Evolutionary conservation across 768 basidiomycete genomes (phyloP), one percentile per base, ranked within the genome.

Genomic region (Tulasnella sp.): DNA sequence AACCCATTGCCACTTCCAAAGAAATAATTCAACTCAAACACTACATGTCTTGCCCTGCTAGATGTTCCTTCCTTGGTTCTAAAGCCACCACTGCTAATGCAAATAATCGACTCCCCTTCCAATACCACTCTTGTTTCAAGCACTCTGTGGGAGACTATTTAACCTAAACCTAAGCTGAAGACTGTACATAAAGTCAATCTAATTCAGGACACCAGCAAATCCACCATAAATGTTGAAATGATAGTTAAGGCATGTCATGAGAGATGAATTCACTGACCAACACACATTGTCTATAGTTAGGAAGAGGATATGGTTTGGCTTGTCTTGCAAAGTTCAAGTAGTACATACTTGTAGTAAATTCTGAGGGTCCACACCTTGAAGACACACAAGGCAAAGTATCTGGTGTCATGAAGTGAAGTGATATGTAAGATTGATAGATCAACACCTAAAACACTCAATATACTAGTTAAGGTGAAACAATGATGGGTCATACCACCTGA

Each of bases 21-120:
- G 42, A 31, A 20, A 24, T 28, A 5, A 31, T 40, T 48, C 81
- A 83, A 60, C 75, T 86, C 1, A 77, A 80, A 31, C 82, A 80
- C 41, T 42, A 75, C 7, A 84, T 84, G 83, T 78, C 84, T 41
- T 18, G 75, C 46, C 85, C 86, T 3, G 83, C 86, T 1, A 86
- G 86, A n/a, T 85, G 84, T 72, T 46, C 85, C 0, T 87, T 87
- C 77, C 78, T n/a, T n/a, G 86, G 87, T 18, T 42, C 86, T 11
- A 80, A 83, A 64, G 85, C 86, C 41, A 85, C 83, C 3, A 81
- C 81, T 22, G 76, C 82, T 1, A 28, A 41, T 28, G 83, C 75
- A 7, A 22, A 20, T 84, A 37, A 72, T 85, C 3, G 87, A 87
- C 75, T n/a, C n/a, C n/a, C n/a, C n/a, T n/a, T n/a, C n/a, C n/a